Percentiles rank a stretch among this genome's conserved stretches.
Conservation (phyloP, 371 early-diverging fungal genomes). For the Mucor indicus region DNA sequence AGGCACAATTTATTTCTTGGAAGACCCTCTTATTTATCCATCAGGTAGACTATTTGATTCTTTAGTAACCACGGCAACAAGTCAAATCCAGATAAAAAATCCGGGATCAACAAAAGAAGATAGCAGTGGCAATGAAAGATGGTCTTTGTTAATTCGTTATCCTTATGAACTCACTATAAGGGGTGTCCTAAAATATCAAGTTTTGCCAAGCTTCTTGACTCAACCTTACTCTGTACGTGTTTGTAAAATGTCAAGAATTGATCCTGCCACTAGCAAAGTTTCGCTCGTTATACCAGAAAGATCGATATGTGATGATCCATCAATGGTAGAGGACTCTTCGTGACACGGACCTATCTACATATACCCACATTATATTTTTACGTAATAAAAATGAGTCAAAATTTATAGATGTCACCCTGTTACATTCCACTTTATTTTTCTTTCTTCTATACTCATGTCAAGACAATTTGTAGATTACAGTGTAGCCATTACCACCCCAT, state of each 20-base stretch:
- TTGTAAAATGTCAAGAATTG: constrained; percentile 40
- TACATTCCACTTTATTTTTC: too few relatives aligned
- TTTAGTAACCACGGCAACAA: constrained; percentile 15
- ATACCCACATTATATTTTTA: background rate
- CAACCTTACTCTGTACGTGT: constrained; percentile 36
- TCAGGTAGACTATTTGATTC: constrained; percentile 15
- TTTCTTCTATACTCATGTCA: too few relatives aligned
- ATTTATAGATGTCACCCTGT: too few relatives aligned
- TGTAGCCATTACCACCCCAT: constrained; percentile 30
- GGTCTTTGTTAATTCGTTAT: constrained; percentile 48
- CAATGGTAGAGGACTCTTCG: constrained; percentile 12
- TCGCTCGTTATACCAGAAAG: constrained; percentile 24
- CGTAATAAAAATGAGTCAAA: too few relatives aligned
- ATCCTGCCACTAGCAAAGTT: constrained; percentile 43
- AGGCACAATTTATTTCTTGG: constrained; percentile 25
- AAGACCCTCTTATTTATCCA: constrained; percentile 23
- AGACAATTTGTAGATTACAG: too few relatives aligned
- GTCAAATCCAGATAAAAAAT: constrained; percentile 24
- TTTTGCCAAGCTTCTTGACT: constrained; percentile 26
- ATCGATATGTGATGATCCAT: constrained; percentile 36
- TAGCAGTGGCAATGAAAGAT: constrained; percentile 25
- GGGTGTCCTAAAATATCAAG: constrained; percentile 61
- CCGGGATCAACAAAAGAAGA: constrained; percentile 23
- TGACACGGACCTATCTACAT: constrained; percentile 1
- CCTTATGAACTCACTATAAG: constrained; percentile 66